A percentile compares a stretch with the other conserved stretches of the same genome.
Conservation (phyloP, 768 basidiomycete genomes). For the Phanerodontia chrysosporium region DNA sequence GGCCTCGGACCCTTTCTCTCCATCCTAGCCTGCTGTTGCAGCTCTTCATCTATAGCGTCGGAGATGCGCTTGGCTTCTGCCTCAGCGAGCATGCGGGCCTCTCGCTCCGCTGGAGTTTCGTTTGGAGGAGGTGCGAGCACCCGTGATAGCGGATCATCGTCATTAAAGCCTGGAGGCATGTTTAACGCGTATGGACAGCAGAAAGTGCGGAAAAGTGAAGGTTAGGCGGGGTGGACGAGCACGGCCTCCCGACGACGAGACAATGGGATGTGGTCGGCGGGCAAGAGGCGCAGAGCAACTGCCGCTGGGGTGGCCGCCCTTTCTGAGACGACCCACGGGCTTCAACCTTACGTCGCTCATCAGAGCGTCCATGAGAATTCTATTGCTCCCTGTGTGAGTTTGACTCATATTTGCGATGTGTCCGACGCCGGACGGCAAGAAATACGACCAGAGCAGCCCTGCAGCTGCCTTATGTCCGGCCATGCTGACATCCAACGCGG, state of each 20-base stretch:
- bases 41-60: constrained; percentile 40
- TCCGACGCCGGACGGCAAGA: not conserved
- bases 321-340: not conserved
- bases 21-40: constrained; percentile 26
- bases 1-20: constrained; percentile 24
- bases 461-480: not conserved
- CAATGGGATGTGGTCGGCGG: not conserved
- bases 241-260: not conserved
- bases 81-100: constrained; percentile 44
- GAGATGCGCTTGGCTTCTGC: constrained; percentile 54
- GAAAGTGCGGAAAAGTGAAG: not conserved
- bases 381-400: not conserved
- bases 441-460: not conserved
- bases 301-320: not conserved
- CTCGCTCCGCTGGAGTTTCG: constrained; percentile 47
- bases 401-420: not conserved
- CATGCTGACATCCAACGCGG: not conserved
- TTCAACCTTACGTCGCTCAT: not conserved
- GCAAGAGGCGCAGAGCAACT: not conserved
- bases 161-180: not conserved
- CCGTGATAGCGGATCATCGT: constrained; percentile 52
- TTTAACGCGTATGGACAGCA: not conserved
- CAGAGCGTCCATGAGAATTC: constrained; percentile 1
- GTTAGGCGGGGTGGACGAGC: not conserved
- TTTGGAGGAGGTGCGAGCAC: constrained; percentile 51